Evolutionary conservation across 495 filamentous ascomycete genomes (phyloP).

Genomic region (Hypoxylon lienhwacheense): DNA sequence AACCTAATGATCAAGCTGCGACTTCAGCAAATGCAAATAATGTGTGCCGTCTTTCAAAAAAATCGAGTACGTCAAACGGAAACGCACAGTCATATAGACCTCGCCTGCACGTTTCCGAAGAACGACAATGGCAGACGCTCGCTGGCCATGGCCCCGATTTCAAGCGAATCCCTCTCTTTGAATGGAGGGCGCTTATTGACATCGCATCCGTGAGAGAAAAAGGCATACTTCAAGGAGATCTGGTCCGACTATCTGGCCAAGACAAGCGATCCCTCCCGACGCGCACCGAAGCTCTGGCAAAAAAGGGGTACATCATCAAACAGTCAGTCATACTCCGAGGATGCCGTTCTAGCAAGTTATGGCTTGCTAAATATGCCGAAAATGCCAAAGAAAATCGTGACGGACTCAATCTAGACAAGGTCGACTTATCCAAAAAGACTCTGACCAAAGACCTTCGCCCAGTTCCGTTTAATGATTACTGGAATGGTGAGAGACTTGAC

Average conservation of each 20-base stretch:
- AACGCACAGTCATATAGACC: slow-evolving; percentile 17
- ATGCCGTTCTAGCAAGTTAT: slow-evolving; percentile 68
- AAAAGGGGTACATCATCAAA: slow-evolving; percentile 86
- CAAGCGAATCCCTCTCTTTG: slow-evolving; percentile 62
- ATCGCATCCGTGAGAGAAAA: slow-evolving; percentile 70
- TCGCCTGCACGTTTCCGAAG: slow-evolving; percentile 45
- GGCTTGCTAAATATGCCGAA: slow-evolving; percentile 51
- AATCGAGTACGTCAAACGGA: neutral
- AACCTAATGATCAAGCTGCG: neutral
- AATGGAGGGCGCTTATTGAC: slow-evolving; percentile 76
- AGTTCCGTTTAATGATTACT: slow-evolving; percentile 50
- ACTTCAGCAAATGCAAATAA: slow-evolving; percentile 1
- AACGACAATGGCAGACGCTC: slow-evolving; percentile 70
- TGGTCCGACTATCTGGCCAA: slow-evolving; percentile 75
- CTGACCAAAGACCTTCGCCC: slow-evolving; percentile 47
- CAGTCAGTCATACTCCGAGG: slow-evolving; percentile 64
- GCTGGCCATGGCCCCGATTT: slow-evolving; percentile 79
- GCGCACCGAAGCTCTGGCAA: slow-evolving; percentile 71
- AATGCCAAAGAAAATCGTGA: slow-evolving; percentile 36
- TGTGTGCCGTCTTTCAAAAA: neutral
- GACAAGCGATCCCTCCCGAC: slow-evolving; percentile 87
- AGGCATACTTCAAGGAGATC: slow-evolving; percentile 78
- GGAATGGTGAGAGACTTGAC: slow-evolving; percentile 58
- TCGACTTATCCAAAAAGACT: slow-evolving; percentile 36
- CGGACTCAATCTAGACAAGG: slow-evolving; percentile 36